A percentile compares a stretch with the other conserved stretches of the same genome.
phyloP scores from a whole-genome alignment of 2,329 filamentous ascomycete species.

The Diaporthe caulivora region DNA sequence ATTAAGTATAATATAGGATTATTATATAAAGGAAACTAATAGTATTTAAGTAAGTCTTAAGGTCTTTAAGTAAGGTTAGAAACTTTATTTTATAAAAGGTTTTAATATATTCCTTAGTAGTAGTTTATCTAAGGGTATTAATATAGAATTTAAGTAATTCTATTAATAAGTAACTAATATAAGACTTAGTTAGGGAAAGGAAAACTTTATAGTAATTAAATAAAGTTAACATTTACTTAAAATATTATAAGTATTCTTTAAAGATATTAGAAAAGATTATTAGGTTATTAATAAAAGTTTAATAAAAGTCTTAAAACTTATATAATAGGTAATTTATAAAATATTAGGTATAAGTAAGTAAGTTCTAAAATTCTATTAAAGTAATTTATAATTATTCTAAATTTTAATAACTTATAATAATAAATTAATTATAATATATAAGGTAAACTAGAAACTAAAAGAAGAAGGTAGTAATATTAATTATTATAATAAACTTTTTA shows the following conservation, averaged over 20 bases:
- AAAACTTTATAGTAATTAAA: neutral
- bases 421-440: neutral
- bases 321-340: neutral
- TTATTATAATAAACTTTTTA: neutral
- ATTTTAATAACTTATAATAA: neutral
- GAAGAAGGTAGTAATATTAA: neutral
- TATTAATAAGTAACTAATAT: neutral
- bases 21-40: constrained; percentile 3
- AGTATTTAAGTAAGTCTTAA: constrained; percentile 4
- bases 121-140: neutral
- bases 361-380: neutral
- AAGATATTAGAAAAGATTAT: constrained; percentile 16
- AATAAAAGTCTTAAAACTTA: neutral
- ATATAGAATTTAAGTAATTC: constrained; percentile 30
- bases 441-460: constrained; percentile 1
- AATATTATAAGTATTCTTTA: neutral
- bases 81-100: neutral
- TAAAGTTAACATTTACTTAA: neutral
- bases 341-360: neutral
- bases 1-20: neutral
- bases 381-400: neutral
- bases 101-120: neutral
- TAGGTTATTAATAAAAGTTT: constrained; percentile 16
- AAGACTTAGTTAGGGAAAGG: neutral
- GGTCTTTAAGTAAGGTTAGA: neutral